Evolutionary conservation across 2,329 filamentous ascomycete genomes (phyloP).

Genomic region (Epicoccum nigrum): DNA sequence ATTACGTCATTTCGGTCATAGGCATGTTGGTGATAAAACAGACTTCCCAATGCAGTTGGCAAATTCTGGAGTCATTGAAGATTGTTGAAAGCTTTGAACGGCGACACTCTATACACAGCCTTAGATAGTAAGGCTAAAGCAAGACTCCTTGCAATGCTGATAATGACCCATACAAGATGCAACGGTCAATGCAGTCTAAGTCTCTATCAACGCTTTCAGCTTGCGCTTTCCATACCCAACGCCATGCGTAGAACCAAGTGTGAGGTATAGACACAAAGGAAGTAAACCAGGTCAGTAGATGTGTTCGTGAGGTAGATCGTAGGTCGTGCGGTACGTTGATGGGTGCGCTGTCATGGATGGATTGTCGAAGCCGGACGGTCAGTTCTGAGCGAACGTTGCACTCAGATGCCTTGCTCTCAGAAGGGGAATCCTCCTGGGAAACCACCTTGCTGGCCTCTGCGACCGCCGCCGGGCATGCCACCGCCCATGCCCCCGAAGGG

Average conservation of each 20-base stretch:
- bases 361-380: not conserved
- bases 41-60: no score
- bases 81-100: not conserved
- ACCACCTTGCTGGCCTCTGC: slow-evolving; percentile 28
- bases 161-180: slow-evolving; percentile 18
- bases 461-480: slow-evolving; percentile 42
- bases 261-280: slow-evolving; percentile 31
- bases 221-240: slow-evolving; percentile 37
- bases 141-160: slow-evolving; percentile 31
- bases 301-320: slow-evolving; percentile 17
- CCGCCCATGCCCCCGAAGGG: slow-evolving; percentile 45
- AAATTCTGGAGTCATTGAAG: no score
- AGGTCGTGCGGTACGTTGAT: slow-evolving; percentile 11
- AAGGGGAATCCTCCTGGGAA: slow-evolving; percentile 37
- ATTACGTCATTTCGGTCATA: no score
- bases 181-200: slow-evolving; percentile 25
- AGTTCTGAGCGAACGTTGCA: not conserved
- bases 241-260: slow-evolving; percentile 28
- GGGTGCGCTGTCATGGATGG: not conserved
- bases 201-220: slow-evolving; percentile 20
- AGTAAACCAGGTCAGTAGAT: slow-evolving; percentile 16
- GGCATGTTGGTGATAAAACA: no score
- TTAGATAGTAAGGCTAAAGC: slow-evolving; percentile 5
- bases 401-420: slow-evolving; percentile 10
- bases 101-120: slow-evolving; percentile 13